phyloP scores from a whole-genome alignment of 1,284 basidiomycete species.

The Cutaneotrichosporon spelunceum region DNA sequence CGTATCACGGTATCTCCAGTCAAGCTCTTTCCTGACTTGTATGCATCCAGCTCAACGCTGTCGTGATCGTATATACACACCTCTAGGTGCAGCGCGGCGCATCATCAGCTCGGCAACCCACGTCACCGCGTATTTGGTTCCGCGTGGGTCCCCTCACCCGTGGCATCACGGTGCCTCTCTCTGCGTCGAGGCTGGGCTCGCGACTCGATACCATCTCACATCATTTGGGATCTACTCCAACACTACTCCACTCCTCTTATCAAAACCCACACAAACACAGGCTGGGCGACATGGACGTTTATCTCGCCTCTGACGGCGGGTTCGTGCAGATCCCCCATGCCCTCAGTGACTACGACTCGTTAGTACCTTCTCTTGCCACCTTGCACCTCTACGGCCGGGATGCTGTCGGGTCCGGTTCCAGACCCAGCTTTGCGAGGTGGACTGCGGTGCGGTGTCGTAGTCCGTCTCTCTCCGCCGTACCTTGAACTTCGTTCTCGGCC shows the following conservation, averaged over 20 bases:
- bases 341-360: conserved; percentile 41
- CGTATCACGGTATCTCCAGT: neutral
- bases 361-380: conserved; percentile 16
- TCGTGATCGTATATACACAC: neutral
- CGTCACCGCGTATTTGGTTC: neutral
- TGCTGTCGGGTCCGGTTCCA: neutral
- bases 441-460: too few relatives aligned
- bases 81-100: too few relatives aligned
- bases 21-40: neutral
- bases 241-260: neutral
- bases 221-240: neutral
- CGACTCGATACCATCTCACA: neutral
- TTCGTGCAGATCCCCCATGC: conserved; percentile 31
- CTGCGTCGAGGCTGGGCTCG: neutral
- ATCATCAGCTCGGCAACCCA: neutral
- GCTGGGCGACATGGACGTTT: conserved; percentile 36
- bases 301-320: conserved; percentile 43
- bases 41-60: neutral
- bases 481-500: too few relatives aligned
- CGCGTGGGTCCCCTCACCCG: neutral
- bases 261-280: neutral
- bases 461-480: too few relatives aligned
- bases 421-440: neutral
- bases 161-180: neutral
- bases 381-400: neutral